Conservation (phyloP, 2,329 filamentous ascomycete genomes). For the Neopestalotiopsis rosae region DNA sequence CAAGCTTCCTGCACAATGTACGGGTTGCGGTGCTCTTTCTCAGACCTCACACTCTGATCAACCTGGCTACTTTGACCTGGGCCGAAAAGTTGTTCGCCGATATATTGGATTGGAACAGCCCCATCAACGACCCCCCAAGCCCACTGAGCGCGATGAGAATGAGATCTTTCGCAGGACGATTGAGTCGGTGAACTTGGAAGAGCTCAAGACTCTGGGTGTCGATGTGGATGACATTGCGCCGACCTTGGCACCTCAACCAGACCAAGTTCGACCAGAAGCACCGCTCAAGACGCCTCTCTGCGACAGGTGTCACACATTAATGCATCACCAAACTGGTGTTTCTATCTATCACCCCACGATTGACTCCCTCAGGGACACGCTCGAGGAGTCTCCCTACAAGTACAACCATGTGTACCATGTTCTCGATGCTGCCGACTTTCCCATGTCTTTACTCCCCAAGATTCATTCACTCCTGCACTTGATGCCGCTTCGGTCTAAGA, state of each 20-base stretch:
- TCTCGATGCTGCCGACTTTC: slow-evolving; percentile 94
- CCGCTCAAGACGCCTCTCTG: slow-evolving; percentile 67
- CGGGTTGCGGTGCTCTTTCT: slow-evolving; percentile 69
- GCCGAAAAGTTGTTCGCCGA: slow-evolving; percentile 54
- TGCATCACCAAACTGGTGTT: slow-evolving; percentile 74
- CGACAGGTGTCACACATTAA: slow-evolving; percentile 83
- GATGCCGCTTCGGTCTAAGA: slow-evolving; percentile 77
- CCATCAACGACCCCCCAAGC: slow-evolving; percentile 18
- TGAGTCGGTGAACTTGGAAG: slow-evolving; percentile 44
- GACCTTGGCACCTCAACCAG: slow-evolving; percentile 28
- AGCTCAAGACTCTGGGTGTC: slow-evolving; percentile 52
- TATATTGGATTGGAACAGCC: slow-evolving; percentile 48
- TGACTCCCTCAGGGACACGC: slow-evolving; percentile 80
- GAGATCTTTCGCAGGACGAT: slow-evolving; percentile 53
- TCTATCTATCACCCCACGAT: slow-evolving; percentile 83
- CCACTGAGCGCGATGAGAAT: slow-evolving; percentile 44
- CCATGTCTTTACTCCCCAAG: slow-evolving; percentile 85
- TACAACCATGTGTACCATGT: slow-evolving; percentile 96
- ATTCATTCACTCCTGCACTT: slow-evolving; percentile 74
- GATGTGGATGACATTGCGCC: slow-evolving; percentile 44
- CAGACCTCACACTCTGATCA: slow-evolving; percentile 58
- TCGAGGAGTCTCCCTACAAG: slow-evolving; percentile 86
- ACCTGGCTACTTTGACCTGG: slow-evolving; percentile 62
- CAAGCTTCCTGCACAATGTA: slow-evolving; percentile 61
- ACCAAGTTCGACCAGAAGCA: slow-evolving; percentile 18